Percentiles rank a stretch among this genome's conserved stretches.
phyloP scores from a whole-genome alignment of 2,329 filamentous ascomycete genomes.

The Epichloe typhina region DNA sequence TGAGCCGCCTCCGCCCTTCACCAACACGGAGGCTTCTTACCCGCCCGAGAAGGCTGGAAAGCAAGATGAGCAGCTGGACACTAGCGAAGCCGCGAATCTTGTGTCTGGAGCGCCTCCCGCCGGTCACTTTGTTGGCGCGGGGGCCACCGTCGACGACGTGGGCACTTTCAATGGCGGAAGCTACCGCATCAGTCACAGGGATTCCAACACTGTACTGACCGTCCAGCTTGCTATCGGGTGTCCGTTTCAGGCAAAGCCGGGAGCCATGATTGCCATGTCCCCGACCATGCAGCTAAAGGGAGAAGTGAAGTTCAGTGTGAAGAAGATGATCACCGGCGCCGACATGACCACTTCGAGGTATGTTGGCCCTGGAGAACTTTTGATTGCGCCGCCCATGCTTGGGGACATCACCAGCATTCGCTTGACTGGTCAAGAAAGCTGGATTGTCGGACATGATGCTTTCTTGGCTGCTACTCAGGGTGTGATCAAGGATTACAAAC shows the following conservation, averaged over 20 bases:
- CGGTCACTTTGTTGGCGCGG: conserved; percentile 50
- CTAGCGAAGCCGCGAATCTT: conserved; percentile 17
- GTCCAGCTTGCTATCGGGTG: conserved; percentile 83
- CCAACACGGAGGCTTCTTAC: conserved; percentile 12
- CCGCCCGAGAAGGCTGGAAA: conserved; percentile 16
- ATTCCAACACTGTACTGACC: conserved; percentile 81
- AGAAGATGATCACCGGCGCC: conserved; percentile 76
- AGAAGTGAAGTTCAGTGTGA: conserved; percentile 70
- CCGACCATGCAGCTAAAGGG: conserved; percentile 76
- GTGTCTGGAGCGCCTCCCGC: conserved; percentile 27
- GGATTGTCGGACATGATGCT: conserved; percentile 77
- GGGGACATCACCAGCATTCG: conserved; percentile 78
- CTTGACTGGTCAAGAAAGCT: conserved; percentile 57
- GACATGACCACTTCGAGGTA: conserved; percentile 69
- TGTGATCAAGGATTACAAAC: conserved; percentile 77
- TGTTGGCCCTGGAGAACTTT: conserved; percentile 80
- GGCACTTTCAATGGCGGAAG: conserved; percentile 97
- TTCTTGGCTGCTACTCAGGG: conserved; percentile 79
- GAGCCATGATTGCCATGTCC: conserved; percentile 91
- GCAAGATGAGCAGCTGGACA: conserved; percentile 13
- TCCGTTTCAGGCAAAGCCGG: conserved; percentile 68
- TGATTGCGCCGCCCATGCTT: conserved; percentile 66
- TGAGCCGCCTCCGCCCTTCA: conserved; percentile 14
- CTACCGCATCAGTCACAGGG: conserved; percentile 84
- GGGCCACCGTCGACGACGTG: conserved; percentile 60